Conservation (phyloP, 2,329 filamentous ascomycete species). For the Colletotrichum tropicicola region DNA sequence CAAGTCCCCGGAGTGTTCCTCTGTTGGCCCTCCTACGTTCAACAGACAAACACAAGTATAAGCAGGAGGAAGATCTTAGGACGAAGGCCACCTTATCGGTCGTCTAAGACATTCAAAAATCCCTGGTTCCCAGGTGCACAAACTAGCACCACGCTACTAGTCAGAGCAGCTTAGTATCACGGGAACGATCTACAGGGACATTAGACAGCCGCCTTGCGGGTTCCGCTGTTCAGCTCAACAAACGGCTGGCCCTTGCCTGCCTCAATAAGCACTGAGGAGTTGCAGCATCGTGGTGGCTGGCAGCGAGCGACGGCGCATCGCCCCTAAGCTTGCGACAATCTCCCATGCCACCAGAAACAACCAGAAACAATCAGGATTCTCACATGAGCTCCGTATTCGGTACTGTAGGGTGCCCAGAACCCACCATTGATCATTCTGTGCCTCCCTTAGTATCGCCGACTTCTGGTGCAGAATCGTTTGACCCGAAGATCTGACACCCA, state of each 20-base stretch:
- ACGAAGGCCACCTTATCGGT: background rate
- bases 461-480: background rate
- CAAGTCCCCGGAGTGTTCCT: background rate
- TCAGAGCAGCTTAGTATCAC: conserved; percentile 9
- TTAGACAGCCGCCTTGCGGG: conserved; percentile 19
- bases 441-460: background rate
- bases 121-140: background rate
- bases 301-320: no score
- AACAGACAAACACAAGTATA: conserved; percentile 1
- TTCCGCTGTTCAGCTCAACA: conserved; percentile 1
- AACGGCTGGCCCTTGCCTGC: background rate
- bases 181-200: conserved; percentile 21
- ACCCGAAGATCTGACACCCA: background rate
- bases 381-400: no score
- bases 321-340: no score
- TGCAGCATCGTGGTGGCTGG: background rate
- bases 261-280: background rate
- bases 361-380: no score
- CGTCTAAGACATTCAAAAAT: conserved; percentile 5
- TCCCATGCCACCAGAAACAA: no score
- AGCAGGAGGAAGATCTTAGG: background rate
- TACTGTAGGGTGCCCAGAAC: no score
- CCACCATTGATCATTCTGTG: background rate
- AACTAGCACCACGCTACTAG: background rate
- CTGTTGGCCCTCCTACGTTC: background rate